Percentiles rank a stretch among this genome's conserved stretches.
These are phyloP conservation scores for Brassica juncea DNA, from an alignment of 345 rosid species.

Conservation along the genomic window DNA sequence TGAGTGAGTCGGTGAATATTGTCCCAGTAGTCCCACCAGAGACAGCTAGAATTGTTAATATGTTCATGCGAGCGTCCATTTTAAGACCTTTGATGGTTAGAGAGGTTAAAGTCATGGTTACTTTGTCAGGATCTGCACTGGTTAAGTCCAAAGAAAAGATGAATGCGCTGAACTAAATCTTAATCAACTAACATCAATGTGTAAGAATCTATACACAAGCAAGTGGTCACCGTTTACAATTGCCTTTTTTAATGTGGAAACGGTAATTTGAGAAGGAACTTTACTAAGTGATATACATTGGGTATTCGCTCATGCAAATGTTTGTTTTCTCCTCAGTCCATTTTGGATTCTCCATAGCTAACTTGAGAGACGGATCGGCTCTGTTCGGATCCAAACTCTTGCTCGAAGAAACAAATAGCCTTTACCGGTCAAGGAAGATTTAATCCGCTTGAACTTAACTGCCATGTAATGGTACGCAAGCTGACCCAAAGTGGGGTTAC, in stretches of 20 bases:
- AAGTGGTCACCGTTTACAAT: no score
- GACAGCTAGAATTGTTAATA: slow-evolving; percentile 4
- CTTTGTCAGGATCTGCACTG: slow-evolving; percentile 22
- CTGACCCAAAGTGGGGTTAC: no score
- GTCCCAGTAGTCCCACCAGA: slow-evolving; percentile 18
- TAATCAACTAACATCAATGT: background rate
- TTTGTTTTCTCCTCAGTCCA: background rate
- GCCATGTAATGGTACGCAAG: no score
- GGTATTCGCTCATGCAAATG: background rate
- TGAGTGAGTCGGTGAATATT: slow-evolving; percentile 25
- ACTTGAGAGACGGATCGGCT: background rate
- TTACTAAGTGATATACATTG: background rate
- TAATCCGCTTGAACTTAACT: no score
- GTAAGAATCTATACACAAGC: background rate
- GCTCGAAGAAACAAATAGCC: background rate
- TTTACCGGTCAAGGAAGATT: no score
- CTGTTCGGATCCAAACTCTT: background rate
- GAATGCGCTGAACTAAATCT: background rate
- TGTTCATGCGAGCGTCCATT: slow-evolving; percentile 23
- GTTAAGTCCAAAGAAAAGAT: slow-evolving; percentile 21
- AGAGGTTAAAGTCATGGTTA: slow-evolving; percentile 20
- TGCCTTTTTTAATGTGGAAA: background rate
- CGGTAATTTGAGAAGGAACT: background rate
- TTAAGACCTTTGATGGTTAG: slow-evolving; percentile 13
- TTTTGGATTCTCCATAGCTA: background rate